Evolutionary conservation across 108 stramenopile species (phyloP), one percentile per base, ranked within the genome.

Genomic region (Nitzschia sp.): DNA sequence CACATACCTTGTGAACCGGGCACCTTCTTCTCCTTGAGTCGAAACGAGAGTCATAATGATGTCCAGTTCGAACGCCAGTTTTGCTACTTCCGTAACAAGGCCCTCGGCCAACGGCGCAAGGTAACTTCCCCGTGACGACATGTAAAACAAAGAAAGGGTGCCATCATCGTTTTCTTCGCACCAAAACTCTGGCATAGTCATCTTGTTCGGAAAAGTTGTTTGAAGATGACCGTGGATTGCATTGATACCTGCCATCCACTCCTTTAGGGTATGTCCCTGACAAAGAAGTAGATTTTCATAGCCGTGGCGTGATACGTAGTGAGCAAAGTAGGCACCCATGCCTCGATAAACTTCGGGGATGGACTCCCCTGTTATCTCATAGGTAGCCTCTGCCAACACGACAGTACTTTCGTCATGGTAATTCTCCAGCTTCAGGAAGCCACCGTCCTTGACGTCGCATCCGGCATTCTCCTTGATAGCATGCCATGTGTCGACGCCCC

Each of bases 191-290:
- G 85, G 85, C 24, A 70, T 70, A 0, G 82, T 77, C 19, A 71
- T 76, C 2, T 78, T 80, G 11, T 70, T 63, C 3, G 84, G 84
- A 51, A 79, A 66, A 15, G 78, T 68, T 2, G 77, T 74, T 66
- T 85, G 77, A 17, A 82, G 67, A 54, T 82, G 80, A 66, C 82
- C 80, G 56, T 82, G 80, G 29, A 85, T 54, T 3, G 80, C 53
- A 49, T 85, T 85, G 54, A 81, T 64, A 62, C 81, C 81, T 21
- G 80, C 75, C 53, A 84, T 47, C 83, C 83, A 84, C n/a, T 81
- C 69, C 17, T 78, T 68, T 51, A 85, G 46, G 24, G 71, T 85
- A 0, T 64, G 66, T 18, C 81, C 85, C 59, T 80, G 67, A 36
- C 81, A 82, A 19, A 71, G 48, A 46, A 85, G 49, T 13, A 85